Conservation (phyloP, 2,329 filamentous ascomycete genomes). For the Fusarium neocosmosporiellum region DNA sequence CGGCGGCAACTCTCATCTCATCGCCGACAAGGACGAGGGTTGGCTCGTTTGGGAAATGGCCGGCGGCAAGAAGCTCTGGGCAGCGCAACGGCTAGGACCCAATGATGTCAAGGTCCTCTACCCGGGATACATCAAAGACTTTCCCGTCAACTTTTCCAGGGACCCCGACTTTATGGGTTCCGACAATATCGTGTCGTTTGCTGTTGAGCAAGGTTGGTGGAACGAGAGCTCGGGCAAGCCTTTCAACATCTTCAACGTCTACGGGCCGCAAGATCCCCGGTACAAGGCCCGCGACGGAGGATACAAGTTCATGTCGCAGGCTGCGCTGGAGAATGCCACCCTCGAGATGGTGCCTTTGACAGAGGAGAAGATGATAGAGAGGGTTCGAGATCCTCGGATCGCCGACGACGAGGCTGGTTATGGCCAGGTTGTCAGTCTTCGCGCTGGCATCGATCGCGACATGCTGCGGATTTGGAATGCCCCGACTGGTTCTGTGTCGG, state of each 20-base stretch:
- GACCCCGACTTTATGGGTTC: constrained; percentile 30
- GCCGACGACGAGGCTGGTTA: constrained; percentile 39
- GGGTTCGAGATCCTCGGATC: constrained; percentile 35
- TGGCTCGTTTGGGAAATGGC: constrained; percentile 43
- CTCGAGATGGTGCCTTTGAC: constrained; percentile 36
- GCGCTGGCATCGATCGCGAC: constrained; percentile 20
- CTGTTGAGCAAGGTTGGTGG: constrained; percentile 39
- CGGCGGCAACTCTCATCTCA: constrained; percentile 38
- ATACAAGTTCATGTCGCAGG: constrained; percentile 42
- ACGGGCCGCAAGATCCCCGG: constrained; percentile 34
- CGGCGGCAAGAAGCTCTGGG: constrained; percentile 37
- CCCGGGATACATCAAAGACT: constrained; percentile 38
- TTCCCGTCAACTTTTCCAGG: constrained; percentile 25
- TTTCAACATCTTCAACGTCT: constrained; percentile 38
- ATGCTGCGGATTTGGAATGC: constrained; percentile 39
- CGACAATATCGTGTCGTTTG: constrained; percentile 37
- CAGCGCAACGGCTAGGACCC: constrained; percentile 35
- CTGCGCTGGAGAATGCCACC: constrained; percentile 33
- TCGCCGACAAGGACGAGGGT: constrained; percentile 38
- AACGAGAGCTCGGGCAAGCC: constrained; percentile 29
- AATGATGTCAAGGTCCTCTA: constrained; percentile 39
- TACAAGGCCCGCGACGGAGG: constrained; percentile 39
- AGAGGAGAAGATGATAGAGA: constrained; percentile 37
- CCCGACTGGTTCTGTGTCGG: constrained; percentile 27
- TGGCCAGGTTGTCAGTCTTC: constrained; percentile 36